These are phyloP conservation scores for Komagataella pseudopastoris DNA, from an alignment of 805 yeast species.

Conservation along the genomic window DNA sequence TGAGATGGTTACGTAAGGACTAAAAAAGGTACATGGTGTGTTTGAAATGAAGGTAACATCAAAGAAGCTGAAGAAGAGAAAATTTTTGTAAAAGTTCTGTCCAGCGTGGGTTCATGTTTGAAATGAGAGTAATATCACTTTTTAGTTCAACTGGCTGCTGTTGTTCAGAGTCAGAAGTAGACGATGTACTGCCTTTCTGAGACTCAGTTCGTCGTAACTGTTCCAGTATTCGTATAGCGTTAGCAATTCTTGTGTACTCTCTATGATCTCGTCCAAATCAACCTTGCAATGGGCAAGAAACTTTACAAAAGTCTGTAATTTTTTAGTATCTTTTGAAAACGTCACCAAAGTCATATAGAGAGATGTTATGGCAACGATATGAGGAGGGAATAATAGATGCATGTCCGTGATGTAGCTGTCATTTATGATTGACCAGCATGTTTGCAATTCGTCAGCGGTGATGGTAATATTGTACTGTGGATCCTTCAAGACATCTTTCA, in stretches of 20 bases:
- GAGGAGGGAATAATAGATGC: constrained; percentile 78
- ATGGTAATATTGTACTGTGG: constrained; percentile 16
- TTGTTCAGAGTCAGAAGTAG: constrained; percentile 12
- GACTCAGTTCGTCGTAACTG: constrained; percentile 56
- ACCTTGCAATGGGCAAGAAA: constrained; percentile 69
- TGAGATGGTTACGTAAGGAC: neutral
- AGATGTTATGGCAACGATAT: constrained; percentile 70
- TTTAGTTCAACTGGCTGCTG: neutral
- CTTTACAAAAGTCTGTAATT: constrained; percentile 25
- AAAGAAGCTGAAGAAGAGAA: neutral
- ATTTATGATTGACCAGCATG: constrained; percentile 80
- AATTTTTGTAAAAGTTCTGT: neutral
- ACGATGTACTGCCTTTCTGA: constrained; percentile 32
- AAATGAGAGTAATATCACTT: neutral
- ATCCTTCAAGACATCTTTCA: constrained; percentile 24
- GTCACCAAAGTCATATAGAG: constrained; percentile 66
- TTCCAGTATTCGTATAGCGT: constrained; percentile 81
- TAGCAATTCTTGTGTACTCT: constrained; percentile 74
- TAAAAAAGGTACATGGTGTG: neutral
- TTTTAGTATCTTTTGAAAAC: constrained; percentile 6
- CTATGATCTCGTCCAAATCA: constrained; percentile 64
- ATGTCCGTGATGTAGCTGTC: constrained; percentile 84
- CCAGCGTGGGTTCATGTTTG: neutral
- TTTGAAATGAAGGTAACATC: neutral
- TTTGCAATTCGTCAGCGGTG: constrained; percentile 60